Percentiles rank a stretch among this genome's conserved stretches.
phyloP scores from a whole-genome alignment of 1,139 yeast genomes.

The Ogataea hybrid region DNA sequence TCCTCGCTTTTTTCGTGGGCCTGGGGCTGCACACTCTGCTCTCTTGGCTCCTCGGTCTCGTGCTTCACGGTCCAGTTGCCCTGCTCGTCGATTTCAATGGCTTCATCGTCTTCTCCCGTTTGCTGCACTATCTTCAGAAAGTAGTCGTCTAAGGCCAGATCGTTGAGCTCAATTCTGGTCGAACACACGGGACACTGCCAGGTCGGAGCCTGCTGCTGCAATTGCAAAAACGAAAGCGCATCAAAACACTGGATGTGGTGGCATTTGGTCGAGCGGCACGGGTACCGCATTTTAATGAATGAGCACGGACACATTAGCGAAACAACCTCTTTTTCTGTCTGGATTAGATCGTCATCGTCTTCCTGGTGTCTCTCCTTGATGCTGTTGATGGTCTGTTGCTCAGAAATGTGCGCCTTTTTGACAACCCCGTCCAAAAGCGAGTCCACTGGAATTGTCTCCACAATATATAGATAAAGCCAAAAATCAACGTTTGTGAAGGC shows the following conservation, averaged over 20 bases:
- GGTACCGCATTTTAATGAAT: conserved; percentile 56
- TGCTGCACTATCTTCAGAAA: conserved; percentile 47
- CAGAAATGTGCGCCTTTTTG: conserved; percentile 45
- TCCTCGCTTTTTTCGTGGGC: conserved; percentile 3
- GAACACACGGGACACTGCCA: conserved; percentile 74
- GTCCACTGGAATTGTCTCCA: conserved; percentile 45
- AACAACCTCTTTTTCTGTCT: conserved; percentile 50
- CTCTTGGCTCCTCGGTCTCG: conserved; percentile 9
- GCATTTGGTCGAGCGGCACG: conserved; percentile 59
- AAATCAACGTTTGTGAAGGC: conserved; percentile 48
- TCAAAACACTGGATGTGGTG: conserved; percentile 75
- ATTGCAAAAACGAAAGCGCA: conserved; percentile 53
- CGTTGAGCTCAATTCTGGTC: conserved; percentile 41
- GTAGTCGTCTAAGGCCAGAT: conserved; percentile 61
- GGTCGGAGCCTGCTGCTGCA: conserved; percentile 60
- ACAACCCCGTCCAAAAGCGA: conserved; percentile 34
- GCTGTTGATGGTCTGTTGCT: conserved; percentile 43
- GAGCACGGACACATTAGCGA: conserved; percentile 66
- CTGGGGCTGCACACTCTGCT: conserved; percentile 8
- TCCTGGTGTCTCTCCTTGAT: conserved; percentile 40
- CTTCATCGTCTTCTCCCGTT: conserved; percentile 48
- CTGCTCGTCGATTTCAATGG: conserved; percentile 51
- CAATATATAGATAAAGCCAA: conserved; percentile 51
- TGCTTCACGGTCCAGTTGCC: conserved; percentile 53
- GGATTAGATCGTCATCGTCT: conserved; percentile 56